Percentiles rank a stretch among this genome's conserved stretches.
Evolutionary conservation across 2,329 filamentous ascomycete species (phyloP).

Genomic region (Aspergillus felis): DNA sequence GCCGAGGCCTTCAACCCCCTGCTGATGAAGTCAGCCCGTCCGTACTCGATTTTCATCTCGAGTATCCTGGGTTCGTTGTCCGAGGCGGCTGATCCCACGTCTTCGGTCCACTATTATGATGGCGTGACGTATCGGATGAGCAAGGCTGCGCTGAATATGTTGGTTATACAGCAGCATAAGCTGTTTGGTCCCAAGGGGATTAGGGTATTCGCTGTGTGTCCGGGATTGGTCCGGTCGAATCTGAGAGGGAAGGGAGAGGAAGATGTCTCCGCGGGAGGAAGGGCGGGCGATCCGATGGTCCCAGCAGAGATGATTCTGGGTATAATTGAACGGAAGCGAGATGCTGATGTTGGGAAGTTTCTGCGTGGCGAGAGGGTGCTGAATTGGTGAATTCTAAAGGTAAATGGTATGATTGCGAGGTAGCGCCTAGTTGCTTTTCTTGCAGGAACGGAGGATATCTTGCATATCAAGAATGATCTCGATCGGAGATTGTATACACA

Average conservation of each 20-base stretch:
- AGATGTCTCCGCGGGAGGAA: constrained; percentile 15
- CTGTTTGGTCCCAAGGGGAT: constrained; percentile 14
- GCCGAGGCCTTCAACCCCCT: constrained; percentile 34
- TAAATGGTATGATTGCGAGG: too few relatives aligned
- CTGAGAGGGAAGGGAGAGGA: constrained; percentile 20
- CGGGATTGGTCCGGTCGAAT: constrained; percentile 28
- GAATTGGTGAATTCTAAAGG: background rate
- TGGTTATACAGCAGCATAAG: constrained; percentile 38
- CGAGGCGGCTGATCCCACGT: constrained; percentile 24
- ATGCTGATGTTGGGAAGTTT: constrained; percentile 25
- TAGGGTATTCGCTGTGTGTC: constrained; percentile 22
- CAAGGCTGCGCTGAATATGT: constrained; percentile 45
- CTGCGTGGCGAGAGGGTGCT: constrained; percentile 1
- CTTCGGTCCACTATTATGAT: constrained; percentile 21
- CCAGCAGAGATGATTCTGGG: constrained; percentile 21
- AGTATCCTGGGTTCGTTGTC: constrained; percentile 35
- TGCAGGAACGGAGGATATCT: too few relatives aligned
- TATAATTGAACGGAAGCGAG: constrained; percentile 25
- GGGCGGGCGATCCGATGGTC: constrained; percentile 20
- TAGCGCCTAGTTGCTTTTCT: too few relatives aligned
- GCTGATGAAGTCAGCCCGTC: constrained; percentile 23
- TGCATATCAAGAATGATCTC: too few relatives aligned
- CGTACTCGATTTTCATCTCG: constrained; percentile 40
- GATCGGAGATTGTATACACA: too few relatives aligned
- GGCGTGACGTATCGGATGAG: constrained; percentile 38